Evolutionary conservation across 768 basidiomycete genomes (phyloP), one percentile per base, ranked within the genome.

Genomic region (Termitomyces sp.): DNA sequence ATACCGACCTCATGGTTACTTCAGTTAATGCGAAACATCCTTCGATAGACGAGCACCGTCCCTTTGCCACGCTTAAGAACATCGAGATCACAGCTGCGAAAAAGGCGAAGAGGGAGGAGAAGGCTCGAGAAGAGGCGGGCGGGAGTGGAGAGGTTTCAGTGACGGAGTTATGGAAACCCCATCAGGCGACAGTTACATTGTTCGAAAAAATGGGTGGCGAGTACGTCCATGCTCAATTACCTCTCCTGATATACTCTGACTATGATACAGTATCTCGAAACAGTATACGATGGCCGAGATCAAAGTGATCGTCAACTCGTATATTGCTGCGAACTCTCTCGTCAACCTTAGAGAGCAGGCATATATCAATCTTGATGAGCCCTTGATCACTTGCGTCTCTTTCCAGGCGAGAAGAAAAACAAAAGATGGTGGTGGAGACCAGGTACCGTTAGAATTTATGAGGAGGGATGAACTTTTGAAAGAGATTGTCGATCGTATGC

Each of bases 131-230:
- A 57, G 70, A 64, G 15, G 71, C 71, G 64, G 74, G 67, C 26
- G 74, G 69, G 47, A 70, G 62, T 14, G 72, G 70, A 40, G 81
- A 83, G 60, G 69, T 92, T 22, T 76, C 72, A 15, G 74, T 93
- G 32, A 78, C 67, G 32, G 89, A 91, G 65, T 59, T 88, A 28
- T 93, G 85, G 85, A 94, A 89, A 61, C 89, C 92, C 10, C 78
- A 83, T 63, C 76, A 78, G 40, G 61, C 64, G 5, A 84, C 80
- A 1, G 59, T 80, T 2, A 68, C 69, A 6, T 77, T 93, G 55
- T 91, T 93, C 66, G 77, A 82, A 44, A 82, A 73, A 2, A 76
- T 83, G 41, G 83, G 80, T 28, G 78, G 77, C 54, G 81, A 80
- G 91, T 89, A 60, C 58, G 83, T 75, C 17, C 15, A 55, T 38